Evolutionary conservation across 441 rosid genomes (phyloP).

Genomic region (Erysimum cheiri): DNA sequence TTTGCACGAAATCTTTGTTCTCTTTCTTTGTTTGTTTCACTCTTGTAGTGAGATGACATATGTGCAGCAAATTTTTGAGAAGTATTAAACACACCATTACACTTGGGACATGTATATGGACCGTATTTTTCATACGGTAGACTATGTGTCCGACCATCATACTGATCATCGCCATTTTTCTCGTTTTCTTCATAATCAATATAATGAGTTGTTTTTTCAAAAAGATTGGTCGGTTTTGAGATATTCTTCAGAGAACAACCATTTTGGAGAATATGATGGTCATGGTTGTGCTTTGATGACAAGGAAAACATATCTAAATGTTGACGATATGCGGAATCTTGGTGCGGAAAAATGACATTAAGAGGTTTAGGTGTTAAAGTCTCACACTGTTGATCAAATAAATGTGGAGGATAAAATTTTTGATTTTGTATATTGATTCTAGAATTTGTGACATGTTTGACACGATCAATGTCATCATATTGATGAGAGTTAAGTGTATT

Average conservation of each 20-base stretch:
- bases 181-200: background rate
- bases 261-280: slow-evolving; percentile 14
- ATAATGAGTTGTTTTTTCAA: background rate
- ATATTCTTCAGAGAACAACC: background rate
- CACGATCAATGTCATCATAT: slow-evolving; percentile 18
- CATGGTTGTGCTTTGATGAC: slow-evolving; percentile 6
- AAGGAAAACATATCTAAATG: slow-evolving; percentile 13
- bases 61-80: slow-evolving; percentile 38
- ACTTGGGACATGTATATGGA: slow-evolving; percentile 38
- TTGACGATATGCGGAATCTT: slow-evolving; percentile 8
- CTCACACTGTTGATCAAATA: background rate
- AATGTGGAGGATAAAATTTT: background rate
- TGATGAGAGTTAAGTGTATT: slow-evolving; percentile 4
- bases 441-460: background rate
- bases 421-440: background rate
- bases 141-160: slow-evolving; percentile 40
- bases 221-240: background rate
- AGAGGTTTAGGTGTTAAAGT: background rate
- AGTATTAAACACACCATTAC: slow-evolving; percentile 19
- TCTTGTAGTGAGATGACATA: slow-evolving; percentile 33
- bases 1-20: slow-evolving; percentile 27
- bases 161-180: background rate
- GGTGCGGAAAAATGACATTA: background rate
- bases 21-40: slow-evolving; percentile 22
- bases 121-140: slow-evolving; percentile 30